Evolutionary conservation across 208 protist species (phyloP), one percentile per base, ranked within the genome.

Genomic region (Acanthamoeba comandoni): DNA sequence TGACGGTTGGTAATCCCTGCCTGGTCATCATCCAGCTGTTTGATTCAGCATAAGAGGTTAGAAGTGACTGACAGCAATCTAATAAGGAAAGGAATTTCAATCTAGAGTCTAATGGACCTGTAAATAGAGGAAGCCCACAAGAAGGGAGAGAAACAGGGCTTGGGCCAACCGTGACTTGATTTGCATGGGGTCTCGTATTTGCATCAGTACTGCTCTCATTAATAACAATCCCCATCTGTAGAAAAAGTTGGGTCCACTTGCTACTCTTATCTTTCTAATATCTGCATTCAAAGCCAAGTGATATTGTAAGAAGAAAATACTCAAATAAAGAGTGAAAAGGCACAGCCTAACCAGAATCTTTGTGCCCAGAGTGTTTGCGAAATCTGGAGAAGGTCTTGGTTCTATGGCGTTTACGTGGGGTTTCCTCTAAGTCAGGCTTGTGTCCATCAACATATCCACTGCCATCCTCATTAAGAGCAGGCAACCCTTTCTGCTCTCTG

Each of bases 41-140:
- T 19, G 19, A 19, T 39, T 9, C 24, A 39, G 62, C n/a, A 19
- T 24, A 11, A 11, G 24, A 39, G 35, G 62, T 70, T 29, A 60
- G 17, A 70, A 9, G 62, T n/a, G n/a, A n/a, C n/a, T n/a, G n/a
- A n/a, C n/a, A n/a, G n/a, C n/a, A n/a, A n/a, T n/a, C n/a, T n/a
- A n/a, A n/a, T n/a, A n/a, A n/a, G n/a, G n/a, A n/a, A 22, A 60
- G 55, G 19, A 19, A 60, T 60, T 19, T 60, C 19, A 19, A 60
- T 19, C 65, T 60, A 19, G 17, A 19, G 55, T 60, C 55, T 8
- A 11, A 13, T 11, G 62, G 11, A 70, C 62, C 62, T 70, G 75
- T 2, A 85, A 57, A 19, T 65, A 85, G 24, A 85, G n/a, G 52
- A 85, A n/a, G 22, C 75, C 75, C 9, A 85, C 52, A 35, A 85